These are phyloP conservation scores for Auricularia cornea DNA, from an alignment of 768 basidiomycete genomes.

Conservation along the genomic window DNA sequence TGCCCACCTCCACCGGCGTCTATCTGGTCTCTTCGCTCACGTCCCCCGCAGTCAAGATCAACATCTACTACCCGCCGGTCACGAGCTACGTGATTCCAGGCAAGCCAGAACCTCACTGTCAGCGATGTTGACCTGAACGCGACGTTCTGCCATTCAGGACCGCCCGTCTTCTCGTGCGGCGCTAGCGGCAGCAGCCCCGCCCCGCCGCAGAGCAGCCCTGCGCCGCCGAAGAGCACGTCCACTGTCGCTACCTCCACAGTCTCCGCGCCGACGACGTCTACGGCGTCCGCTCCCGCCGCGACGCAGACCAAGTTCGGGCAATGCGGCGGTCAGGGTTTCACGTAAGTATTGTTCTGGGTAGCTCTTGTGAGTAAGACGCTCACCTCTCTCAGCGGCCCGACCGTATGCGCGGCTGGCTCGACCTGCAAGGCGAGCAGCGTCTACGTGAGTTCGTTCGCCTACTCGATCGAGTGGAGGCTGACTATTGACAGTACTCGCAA, in stretches of 20 bases:
- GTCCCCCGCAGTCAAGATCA: conserved; percentile 16
- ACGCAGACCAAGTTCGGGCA: conserved; percentile 5
- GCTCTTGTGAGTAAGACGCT: not conserved
- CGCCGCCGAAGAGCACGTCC: not conserved
- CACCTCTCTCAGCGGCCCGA: not conserved
- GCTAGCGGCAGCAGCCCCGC: not conserved
- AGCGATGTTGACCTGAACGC: not conserved
- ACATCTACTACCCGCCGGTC: conserved; percentile 18
- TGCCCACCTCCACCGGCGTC: too few species aligned
- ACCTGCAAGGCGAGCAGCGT: not conserved
- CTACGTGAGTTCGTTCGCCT: not conserved
- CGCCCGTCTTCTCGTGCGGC: not conserved
- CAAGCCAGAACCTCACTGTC: not conserved
- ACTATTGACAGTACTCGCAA: not conserved
- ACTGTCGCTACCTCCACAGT: conserved; percentile 2
- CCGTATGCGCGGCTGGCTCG: not conserved
- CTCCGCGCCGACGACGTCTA: not conserved
- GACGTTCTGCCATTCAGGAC: too few species aligned
- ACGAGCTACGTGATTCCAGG: conserved; percentile 19
- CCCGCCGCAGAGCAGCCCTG: not conserved
- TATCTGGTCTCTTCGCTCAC: not conserved
- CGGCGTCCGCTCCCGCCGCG: conserved; percentile 1
- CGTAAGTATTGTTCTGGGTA: not conserved
- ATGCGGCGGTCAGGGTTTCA: not conserved
- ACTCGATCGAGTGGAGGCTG: not conserved